A percentile compares a stretch with the other conserved stretches of the same genome.
Evolutionary conservation across 2,329 filamentous ascomycete genomes (phyloP).

Genomic region (Ophiostoma ulmi): DNA sequence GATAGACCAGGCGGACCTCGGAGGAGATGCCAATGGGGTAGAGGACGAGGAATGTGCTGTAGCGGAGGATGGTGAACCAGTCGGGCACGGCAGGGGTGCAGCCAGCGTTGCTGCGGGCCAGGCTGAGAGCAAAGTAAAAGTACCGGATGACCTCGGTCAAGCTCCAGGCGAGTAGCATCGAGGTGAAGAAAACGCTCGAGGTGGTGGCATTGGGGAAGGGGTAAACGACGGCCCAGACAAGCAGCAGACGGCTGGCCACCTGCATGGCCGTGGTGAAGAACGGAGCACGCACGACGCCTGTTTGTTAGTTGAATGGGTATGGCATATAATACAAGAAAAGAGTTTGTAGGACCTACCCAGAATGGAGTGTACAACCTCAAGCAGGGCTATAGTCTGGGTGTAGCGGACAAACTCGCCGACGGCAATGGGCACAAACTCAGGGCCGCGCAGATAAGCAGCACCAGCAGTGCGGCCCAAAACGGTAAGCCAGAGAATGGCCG

Average conservation of each 20-base stretch:
- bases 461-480: slow-evolving; percentile 64
- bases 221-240: slow-evolving; percentile 80
- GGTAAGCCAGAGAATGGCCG: slow-evolving; percentile 69
- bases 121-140: slow-evolving; percentile 76
- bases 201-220: slow-evolving; percentile 62
- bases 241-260: slow-evolving; percentile 77
- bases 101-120: slow-evolving; percentile 50
- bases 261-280: slow-evolving; percentile 84
- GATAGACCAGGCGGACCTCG: slow-evolving; percentile 76
- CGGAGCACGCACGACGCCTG: slow-evolving; percentile 80
- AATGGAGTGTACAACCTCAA: slow-evolving; percentile 80
- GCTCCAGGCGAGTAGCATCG: slow-evolving; percentile 83
- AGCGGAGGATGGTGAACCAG: slow-evolving; percentile 72
- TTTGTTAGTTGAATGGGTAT: background rate
- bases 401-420: slow-evolving; percentile 65
- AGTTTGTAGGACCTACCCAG: slow-evolving; percentile 52
- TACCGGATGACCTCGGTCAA: slow-evolving; percentile 91
- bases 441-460: slow-evolving; percentile 51
- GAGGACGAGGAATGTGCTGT: slow-evolving; percentile 88
- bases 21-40: slow-evolving; percentile 89
- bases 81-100: slow-evolving; percentile 27
- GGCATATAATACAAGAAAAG: background rate
- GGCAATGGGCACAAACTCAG: slow-evolving; percentile 54
- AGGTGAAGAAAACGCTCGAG: slow-evolving; percentile 58
- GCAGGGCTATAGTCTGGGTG: slow-evolving; percentile 75